Percentiles rank a stretch among this genome's conserved stretches.
These are phyloP conservation scores for Fusarium newnesense DNA, from an alignment of 2,329 filamentous ascomycete genomes.

Conservation along the genomic window DNA sequence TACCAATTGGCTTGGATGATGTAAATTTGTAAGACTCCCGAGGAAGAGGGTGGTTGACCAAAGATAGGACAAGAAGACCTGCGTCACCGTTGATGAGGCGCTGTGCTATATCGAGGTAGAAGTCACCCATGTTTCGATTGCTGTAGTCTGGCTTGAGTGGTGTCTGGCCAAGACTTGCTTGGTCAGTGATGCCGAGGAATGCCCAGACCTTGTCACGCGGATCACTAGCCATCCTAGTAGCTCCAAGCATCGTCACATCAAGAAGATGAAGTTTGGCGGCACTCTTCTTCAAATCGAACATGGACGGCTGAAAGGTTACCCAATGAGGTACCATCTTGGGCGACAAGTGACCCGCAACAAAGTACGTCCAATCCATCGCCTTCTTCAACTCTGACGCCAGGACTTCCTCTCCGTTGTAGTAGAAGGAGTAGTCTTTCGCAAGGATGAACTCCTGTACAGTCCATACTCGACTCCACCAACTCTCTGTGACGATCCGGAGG, in stretches of 20 bases:
- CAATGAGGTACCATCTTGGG: neutral
- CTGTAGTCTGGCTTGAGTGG: neutral
- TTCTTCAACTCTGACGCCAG: neutral
- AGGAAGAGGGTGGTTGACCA: conserved; percentile 10
- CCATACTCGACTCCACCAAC: conserved; percentile 28
- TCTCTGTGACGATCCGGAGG: conserved; percentile 2
- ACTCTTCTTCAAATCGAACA: conserved; percentile 11
- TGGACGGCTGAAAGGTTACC: conserved; percentile 12
- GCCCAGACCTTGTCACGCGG: conserved; percentile 22
- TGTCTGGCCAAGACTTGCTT: neutral
- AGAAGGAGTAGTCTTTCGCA: conserved; percentile 6
- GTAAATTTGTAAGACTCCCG: conserved; percentile 6
- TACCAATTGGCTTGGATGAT: conserved; percentile 5
- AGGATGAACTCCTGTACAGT: conserved; percentile 26
- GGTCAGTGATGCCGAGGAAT: conserved; percentile 8
- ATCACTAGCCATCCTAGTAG: conserved; percentile 12
- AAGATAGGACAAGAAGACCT: neutral
- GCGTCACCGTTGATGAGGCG: conserved; percentile 2
- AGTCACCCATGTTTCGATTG: conserved; percentile 16
- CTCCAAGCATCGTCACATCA: conserved; percentile 13
- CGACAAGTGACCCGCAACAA: neutral
- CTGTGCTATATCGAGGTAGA: conserved; percentile 12
- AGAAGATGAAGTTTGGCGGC: neutral
- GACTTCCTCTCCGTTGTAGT: neutral
- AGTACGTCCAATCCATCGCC: conserved; percentile 22